Base-by-base conservation (phyloP, 768 basidiomycete genomes). In the Pleurotus tuoliensis region DNA sequence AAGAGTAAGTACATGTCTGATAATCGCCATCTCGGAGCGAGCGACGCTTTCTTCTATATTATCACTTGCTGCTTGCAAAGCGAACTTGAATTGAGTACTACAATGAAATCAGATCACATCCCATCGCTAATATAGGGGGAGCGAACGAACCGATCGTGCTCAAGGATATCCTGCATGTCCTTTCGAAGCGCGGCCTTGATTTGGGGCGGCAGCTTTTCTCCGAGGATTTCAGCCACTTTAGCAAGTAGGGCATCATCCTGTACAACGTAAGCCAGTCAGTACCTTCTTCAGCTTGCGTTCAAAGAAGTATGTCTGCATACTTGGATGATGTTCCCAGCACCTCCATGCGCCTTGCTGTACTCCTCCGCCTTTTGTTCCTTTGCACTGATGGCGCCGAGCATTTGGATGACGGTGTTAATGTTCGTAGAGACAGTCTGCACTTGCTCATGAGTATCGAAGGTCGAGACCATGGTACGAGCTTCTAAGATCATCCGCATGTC, bases 41-140 rank as follows among this genome's bases (percentile, higher is more conserved):
- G 59, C 61, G 18, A 65, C 61, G 11, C 54, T 52, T 24, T 62
- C 59, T 20, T 49, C 45, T 16, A 66, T 59, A 25, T 62, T 55
- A 47, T 52, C 57, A 6, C 45, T 52, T 7, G 61, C 56, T 5
- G 55, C 59, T 22, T 60, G 51, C 5, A 66, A n/a, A 30, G 62
- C 58, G 22, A 61, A 54, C 30, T 59, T 57, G 51, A 61, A 66
- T 49, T 58, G 58, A 1, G 61, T 57, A n/a, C 65, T 66, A 47
- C 1, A 15, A 15, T 2, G 6, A 5, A 6, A 51, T 49, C 15
- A 5, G 20, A 24, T 9, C 30, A 11, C n/a, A n/a, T 15, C 5
- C 5, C 15, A 6, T 2, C 5, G 18, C 30, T 9, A 9, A 6
- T 6, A 20, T 25, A 8, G 48, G n/a, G n/a, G 2, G 18, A 34